Base-by-base conservation (phyloP, 1,284 basidiomycete species). In the Anthracocystis setariae region DNA sequence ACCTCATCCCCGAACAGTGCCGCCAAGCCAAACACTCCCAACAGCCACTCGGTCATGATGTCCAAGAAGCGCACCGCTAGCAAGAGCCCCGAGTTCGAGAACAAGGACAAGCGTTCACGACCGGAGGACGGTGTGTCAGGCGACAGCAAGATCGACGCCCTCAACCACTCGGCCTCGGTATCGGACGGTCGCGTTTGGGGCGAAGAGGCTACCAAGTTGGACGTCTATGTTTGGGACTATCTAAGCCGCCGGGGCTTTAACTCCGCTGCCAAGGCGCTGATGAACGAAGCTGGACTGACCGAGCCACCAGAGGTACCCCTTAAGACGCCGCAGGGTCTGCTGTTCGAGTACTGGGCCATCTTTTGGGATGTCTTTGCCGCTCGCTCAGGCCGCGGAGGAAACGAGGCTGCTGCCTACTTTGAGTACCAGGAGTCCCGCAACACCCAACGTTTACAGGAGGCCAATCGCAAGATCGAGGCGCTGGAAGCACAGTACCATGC, bases 221-320 rank as follows among this genome's bases (percentile, higher is more conserved):
- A 82, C 42, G 62, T 81, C 44, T 82, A 82, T 39, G 76, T 82
- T 18, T 82, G 81, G 81, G 81, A 82, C 58, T 82, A 82, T 40
- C 73, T 82, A 25, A 73, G 61, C 37, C 72, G 78, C 27, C 57
- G 81, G 46, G 79, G 76, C 12, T 77, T 79, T 51, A 56, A 50
- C 21, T 58, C 65, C 12, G 68, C 80, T 1, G 81, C 81, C 18
- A 75, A 77, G 33, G 58, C 76, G 33, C 61, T 82, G 25, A 65
- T 76, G 49, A 73, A 61, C 58, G 81, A 82, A 42, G 73, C 76
- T 1, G 65, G 74, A 8, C 71, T 82, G 71, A 62, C 76, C 0
- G 80, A 76, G 25, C 62, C 76, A 10, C 81, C 81, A 24, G 75
- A 78, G 29, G 77, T 82, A 10, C 78, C 81, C 2, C 60, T 81